Conservation (phyloP, 176 grass and related monocot species). For the Aegilops bicornis region DNA sequence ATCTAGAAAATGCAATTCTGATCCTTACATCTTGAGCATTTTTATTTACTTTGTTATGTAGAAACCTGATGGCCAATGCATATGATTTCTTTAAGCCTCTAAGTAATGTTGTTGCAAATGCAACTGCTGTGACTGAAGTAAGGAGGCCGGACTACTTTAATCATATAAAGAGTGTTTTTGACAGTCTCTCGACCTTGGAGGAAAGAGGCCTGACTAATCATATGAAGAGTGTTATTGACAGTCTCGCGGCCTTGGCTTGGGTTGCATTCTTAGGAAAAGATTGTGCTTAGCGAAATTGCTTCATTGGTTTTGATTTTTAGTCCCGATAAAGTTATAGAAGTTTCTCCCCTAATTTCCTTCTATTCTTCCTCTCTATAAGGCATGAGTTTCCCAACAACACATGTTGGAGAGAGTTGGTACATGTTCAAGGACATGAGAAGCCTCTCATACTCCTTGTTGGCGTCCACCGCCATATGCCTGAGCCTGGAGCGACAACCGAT, state of each 20-base stretch:
- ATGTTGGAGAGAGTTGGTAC: slow-evolving; percentile 94
- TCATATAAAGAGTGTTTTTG: slow-evolving; percentile 74
- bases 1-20: slow-evolving; percentile 7
- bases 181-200: slow-evolving; percentile 77
- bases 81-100: slow-evolving; percentile 75
- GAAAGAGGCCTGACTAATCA: slow-evolving; percentile 89
- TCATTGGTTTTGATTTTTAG: neutral
- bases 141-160: slow-evolving; percentile 88
- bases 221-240: slow-evolving; percentile 74
- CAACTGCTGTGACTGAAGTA: slow-evolving; percentile 71
- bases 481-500: slow-evolving; percentile 55
- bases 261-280: slow-evolving; percentile 80
- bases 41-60: slow-evolving; percentile 25
- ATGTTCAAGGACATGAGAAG: slow-evolving; percentile 76
- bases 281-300: slow-evolving; percentile 52
- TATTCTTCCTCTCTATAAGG: slow-evolving; percentile 41
- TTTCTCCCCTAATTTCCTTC: slow-evolving; percentile 13
- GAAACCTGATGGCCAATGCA: slow-evolving; percentile 65
- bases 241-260: slow-evolving; percentile 84
- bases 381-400: slow-evolving; percentile 83
- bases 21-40: neutral
- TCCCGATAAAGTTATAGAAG: neutral
- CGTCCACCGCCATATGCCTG: slow-evolving; percentile 49
- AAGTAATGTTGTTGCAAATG: slow-evolving; percentile 58
- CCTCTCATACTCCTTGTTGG: slow-evolving; percentile 49